A percentile compares a stretch with the other conserved stretches of the same genome.
phyloP scores from a whole-genome alignment of 768 basidiomycete genomes.

The Tulasnella sp. region DNA sequence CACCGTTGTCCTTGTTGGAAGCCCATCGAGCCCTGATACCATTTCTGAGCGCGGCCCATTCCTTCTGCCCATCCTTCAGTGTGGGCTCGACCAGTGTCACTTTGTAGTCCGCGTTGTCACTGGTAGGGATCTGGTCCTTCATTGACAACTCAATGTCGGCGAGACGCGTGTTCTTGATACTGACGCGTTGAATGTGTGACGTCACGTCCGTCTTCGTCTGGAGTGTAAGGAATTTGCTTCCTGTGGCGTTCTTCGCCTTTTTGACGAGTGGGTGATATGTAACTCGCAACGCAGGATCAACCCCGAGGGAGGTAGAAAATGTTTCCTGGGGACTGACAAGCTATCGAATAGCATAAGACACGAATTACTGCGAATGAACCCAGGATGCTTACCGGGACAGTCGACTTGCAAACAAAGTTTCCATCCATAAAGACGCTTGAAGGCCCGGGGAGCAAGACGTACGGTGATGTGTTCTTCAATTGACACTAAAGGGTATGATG shows the following conservation, averaged over 20 bases:
- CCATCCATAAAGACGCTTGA: constrained; percentile 17
- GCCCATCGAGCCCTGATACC: no score
- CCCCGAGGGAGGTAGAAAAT: constrained; percentile 20
- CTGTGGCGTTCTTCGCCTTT: constrained; percentile 1
- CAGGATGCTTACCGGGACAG: constrained; percentile 1
- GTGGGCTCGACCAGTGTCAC: constrained; percentile 25
- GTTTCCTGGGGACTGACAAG: constrained; percentile 16
- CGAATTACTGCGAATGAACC: neutral
- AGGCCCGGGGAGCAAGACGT: constrained; percentile 16
- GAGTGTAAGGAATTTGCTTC: neutral
- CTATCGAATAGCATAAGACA: constrained; percentile 3
- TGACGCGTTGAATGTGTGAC: constrained; percentile 15
- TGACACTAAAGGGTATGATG: constrained; percentile 5
- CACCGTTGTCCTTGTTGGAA: no score
- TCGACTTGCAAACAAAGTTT: constrained; percentile 14
- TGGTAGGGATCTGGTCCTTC: constrained; percentile 17
- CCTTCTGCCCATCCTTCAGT: no score
- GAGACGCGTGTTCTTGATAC: constrained; percentile 17
- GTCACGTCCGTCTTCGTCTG: constrained; percentile 14
- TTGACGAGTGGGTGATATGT: constrained; percentile 15
- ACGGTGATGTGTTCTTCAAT: constrained; percentile 18
- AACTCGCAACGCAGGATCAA: constrained; percentile 18
- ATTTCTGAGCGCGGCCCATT: no score
- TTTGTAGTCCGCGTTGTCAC: constrained; percentile 25
- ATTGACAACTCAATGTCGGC: neutral